Evolutionary conservation across 345 rosid genomes (phyloP).

Genomic region (Populus alba): DNA sequence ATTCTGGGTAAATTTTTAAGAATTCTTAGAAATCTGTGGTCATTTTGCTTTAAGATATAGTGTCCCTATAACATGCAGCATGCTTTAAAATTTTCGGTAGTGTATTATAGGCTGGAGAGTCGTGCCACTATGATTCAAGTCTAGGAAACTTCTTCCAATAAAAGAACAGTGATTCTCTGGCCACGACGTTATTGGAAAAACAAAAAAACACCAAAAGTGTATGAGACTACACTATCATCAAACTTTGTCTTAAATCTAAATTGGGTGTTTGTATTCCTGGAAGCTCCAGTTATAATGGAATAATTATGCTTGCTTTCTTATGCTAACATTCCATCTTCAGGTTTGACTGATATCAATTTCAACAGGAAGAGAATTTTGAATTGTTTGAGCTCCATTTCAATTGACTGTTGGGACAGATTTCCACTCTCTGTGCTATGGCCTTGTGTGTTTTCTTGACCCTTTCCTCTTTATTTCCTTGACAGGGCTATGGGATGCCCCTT

Average conservation of each 20-base stretch:
- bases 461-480: neutral
- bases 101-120: too few relatives aligned
- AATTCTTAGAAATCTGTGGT: too few relatives aligned
- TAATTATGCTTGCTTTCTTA: neutral
- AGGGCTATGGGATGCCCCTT: slow-evolving; percentile 27
- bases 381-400: neutral
- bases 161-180: neutral
- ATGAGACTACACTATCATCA: neutral
- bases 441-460: neutral
- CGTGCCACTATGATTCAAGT: neutral
- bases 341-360: neutral
- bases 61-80: neutral
- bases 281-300: neutral
- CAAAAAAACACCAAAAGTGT: too few relatives aligned
- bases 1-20: too few relatives aligned
- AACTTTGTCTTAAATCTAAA: neutral
- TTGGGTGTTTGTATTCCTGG: neutral
- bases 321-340: neutral
- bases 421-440: neutral
- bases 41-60: too few relatives aligned
- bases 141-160: neutral
- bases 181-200: neutral
- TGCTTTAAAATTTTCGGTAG: slow-evolving; percentile 3
- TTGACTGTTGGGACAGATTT: neutral
- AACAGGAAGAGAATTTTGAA: neutral